These are phyloP conservation scores for Cystobasidiaceae sp. DNA, from an alignment of 1,284 basidiomycete species.

Conservation along the genomic window DNA sequence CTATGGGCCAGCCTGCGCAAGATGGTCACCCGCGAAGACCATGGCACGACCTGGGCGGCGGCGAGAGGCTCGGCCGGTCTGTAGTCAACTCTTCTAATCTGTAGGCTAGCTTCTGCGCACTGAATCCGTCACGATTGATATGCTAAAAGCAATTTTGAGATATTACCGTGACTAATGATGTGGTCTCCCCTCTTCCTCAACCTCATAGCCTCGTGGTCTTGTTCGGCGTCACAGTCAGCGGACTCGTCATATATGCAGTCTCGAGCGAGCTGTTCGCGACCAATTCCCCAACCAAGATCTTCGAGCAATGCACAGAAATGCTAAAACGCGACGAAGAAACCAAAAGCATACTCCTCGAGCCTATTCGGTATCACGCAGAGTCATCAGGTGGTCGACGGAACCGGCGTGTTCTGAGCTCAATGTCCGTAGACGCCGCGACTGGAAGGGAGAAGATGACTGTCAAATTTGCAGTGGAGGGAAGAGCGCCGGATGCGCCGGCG, in stretches of 20 bases:
- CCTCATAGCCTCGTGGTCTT: slow-evolving; percentile 17
- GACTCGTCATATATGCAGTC: slow-evolving; percentile 24
- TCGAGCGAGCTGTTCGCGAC: slow-evolving; percentile 22
- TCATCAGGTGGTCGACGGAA: slow-evolving; percentile 16
- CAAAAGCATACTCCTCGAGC: slow-evolving; percentile 16
- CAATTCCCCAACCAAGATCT: slow-evolving; percentile 30
- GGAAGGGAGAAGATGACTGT: slow-evolving; percentile 28
- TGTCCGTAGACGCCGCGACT: slow-evolving; percentile 6
- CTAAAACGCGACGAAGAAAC: slow-evolving; percentile 27
- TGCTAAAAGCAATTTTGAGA: neutral
- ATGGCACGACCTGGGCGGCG: slow-evolving; percentile 24
- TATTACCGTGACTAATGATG: neutral
- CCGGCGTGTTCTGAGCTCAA: slow-evolving; percentile 5
- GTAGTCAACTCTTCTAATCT: slow-evolving; percentile 26
- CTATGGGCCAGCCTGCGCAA: slow-evolving; percentile 15
- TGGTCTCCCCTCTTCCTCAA: neutral
- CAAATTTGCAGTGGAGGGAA: slow-evolving; percentile 19
- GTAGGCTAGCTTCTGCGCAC: neutral
- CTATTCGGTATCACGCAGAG: slow-evolving; percentile 25
- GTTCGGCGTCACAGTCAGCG: slow-evolving; percentile 24
- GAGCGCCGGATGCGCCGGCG: slow-evolving; percentile 3
- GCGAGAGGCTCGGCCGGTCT: slow-evolving; percentile 20
- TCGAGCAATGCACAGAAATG: slow-evolving; percentile 11
- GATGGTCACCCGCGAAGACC: slow-evolving; percentile 1
- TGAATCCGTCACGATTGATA: neutral